Evolutionary conservation across 495 filamentous ascomycete genomes (phyloP).

Genomic region (Geoglossum glabrum): DNA sequence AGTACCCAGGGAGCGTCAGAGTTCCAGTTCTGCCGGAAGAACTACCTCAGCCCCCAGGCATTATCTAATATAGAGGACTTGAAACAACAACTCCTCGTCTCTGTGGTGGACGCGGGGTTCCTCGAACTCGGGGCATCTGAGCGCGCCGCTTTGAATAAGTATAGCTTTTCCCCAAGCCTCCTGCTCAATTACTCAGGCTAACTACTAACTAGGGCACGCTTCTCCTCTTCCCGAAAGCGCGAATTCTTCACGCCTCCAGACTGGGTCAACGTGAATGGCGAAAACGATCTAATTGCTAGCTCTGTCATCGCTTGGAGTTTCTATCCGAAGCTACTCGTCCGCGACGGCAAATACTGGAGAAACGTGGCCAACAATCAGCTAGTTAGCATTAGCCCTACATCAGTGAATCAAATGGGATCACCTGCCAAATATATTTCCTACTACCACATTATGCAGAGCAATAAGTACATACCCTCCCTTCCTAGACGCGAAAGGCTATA

Average conservation of each 20-base stretch:
- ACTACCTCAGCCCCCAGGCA: slow-evolving; percentile 67
- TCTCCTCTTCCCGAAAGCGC: slow-evolving; percentile 33
- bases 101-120: slow-evolving; percentile 65
- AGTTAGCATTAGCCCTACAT: slow-evolving; percentile 65
- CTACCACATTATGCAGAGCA: slow-evolving; percentile 87
- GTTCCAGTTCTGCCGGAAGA: slow-evolving; percentile 75
- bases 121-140: slow-evolving; percentile 51
- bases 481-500: slow-evolving; percentile 4
- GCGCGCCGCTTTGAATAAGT: slow-evolving; percentile 39
- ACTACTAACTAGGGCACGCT: slow-evolving; percentile 22
- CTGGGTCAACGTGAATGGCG: slow-evolving; percentile 47
- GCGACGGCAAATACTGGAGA: slow-evolving; percentile 75
- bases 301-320: slow-evolving; percentile 81
- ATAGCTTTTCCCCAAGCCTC: slow-evolving; percentile 15
- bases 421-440: slow-evolving; percentile 68
- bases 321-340: slow-evolving; percentile 76
- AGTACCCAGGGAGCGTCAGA: slow-evolving; percentile 44
- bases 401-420: slow-evolving; percentile 56
- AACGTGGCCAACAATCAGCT: slow-evolving; percentile 80
- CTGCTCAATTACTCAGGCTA: neutral
- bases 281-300: slow-evolving; percentile 54
- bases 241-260: slow-evolving; percentile 65
- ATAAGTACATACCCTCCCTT: slow-evolving; percentile 27
- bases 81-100: slow-evolving; percentile 70
- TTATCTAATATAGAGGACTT: slow-evolving; percentile 82